A percentile compares a stretch with the other conserved stretches of the same genome.
Conservation (phyloP, 768 basidiomycete species). For the Macrolepiota albuminosa region DNA sequence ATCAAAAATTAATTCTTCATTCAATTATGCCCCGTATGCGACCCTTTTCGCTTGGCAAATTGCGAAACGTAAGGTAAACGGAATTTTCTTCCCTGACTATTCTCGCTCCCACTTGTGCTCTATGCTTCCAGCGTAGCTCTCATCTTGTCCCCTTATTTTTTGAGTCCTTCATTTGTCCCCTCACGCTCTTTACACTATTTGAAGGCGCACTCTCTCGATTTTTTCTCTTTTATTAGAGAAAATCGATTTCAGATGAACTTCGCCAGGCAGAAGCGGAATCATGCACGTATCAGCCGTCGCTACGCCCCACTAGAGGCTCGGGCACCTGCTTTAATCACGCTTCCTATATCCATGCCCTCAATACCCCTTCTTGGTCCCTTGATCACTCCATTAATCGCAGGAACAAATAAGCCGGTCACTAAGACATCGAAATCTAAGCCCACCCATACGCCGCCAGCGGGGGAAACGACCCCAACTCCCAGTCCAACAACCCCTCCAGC, state of each 20-base stretch:
- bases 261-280: constrained; percentile 4
- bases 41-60: neutral
- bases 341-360: constrained; percentile 34
- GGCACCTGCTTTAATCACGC: constrained; percentile 32
- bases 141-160: neutral
- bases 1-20: neutral
- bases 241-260: constrained; percentile 7
- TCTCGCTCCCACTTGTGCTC: neutral
- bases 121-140: neutral
- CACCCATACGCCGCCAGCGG: constrained; percentile 5
- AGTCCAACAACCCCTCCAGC: constrained; percentile 10
- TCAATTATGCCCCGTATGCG: neutral
- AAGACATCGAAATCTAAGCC: constrained; percentile 11
- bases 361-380: constrained; percentile 37
- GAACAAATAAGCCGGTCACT: constrained; percentile 15
- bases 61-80: constrained; percentile 4
- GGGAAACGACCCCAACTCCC: constrained; percentile 10
- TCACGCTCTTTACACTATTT: constrained; percentile 16
- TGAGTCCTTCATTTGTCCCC: constrained; percentile 2
- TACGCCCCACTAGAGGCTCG: constrained; percentile 22
- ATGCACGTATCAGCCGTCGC: constrained; percentile 6
- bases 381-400: constrained; percentile 28
- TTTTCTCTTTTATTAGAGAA: neutral
- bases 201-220: neutral
- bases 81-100: neutral